Percentiles rank a stretch among this genome's conserved stretches.
These are phyloP conservation scores for Smittium mucronatum DNA, from an alignment of 371 early-diverging fungal species.

Conservation along the genomic window DNA sequence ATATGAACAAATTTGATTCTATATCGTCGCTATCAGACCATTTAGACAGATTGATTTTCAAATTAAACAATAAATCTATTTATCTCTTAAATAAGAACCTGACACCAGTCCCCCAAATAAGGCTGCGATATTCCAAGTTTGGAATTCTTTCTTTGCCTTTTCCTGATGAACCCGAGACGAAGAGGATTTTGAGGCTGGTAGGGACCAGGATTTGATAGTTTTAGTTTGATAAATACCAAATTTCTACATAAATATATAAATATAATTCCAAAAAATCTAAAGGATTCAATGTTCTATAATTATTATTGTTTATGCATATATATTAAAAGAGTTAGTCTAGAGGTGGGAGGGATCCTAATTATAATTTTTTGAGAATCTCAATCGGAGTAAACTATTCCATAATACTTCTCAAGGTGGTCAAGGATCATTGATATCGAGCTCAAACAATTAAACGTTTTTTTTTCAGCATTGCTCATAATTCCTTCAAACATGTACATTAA, in stretches of 20 bases:
- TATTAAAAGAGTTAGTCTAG: too few relatives aligned
- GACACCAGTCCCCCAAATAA: neutral
- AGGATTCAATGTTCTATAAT: too few relatives aligned
- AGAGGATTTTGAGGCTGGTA: neutral
- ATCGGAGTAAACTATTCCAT: slow-evolving; percentile 38
- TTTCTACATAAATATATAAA: too few relatives aligned
- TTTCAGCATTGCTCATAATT: slow-evolving; percentile 65
- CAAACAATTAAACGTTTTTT: slow-evolving; percentile 72
- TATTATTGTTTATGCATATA: too few relatives aligned
- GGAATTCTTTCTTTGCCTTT: neutral
- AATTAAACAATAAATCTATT: neutral
- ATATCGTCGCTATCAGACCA: neutral
- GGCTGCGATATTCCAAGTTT: neutral
- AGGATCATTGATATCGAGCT: slow-evolving; percentile 65
- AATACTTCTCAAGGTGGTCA: slow-evolving; percentile 66
- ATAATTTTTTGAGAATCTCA: too few relatives aligned
- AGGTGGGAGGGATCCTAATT: too few relatives aligned
- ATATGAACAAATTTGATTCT: neutral
- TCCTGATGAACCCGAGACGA: neutral
- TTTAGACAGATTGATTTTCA: neutral
- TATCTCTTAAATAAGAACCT: neutral
- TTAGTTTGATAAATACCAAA: too few relatives aligned
- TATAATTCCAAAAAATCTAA: too few relatives aligned
- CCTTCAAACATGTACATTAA: slow-evolving; percentile 87
- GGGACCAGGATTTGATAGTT: too few relatives aligned